Conservation (phyloP, 148 eudicot species). For the Vaccinium myrtillus region DNA sequence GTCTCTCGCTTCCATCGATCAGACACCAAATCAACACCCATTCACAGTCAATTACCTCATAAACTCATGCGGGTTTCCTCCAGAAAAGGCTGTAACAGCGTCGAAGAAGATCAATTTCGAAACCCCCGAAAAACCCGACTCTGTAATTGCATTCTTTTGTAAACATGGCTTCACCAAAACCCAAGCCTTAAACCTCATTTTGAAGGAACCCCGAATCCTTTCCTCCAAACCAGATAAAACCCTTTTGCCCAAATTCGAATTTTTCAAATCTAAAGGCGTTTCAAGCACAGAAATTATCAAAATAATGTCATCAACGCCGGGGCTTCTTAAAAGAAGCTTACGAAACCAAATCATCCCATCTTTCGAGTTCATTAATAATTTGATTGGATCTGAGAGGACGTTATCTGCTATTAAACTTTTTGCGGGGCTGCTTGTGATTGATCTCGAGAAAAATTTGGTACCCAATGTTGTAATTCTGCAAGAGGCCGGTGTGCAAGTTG, state of each 20-base stretch:
- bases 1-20: background rate
- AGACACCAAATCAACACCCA: background rate
- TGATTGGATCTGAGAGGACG: background rate
- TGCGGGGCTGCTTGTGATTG: background rate
- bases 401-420: background rate
- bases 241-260: background rate
- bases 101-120: background rate
- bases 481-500: constrained; percentile 11
- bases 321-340: background rate
- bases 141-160: background rate
- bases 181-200: no score
- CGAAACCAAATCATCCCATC: constrained; percentile 4
- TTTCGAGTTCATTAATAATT: background rate
- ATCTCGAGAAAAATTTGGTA: background rate
- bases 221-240: no score
- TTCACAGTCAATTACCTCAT: background rate
- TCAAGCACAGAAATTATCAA: background rate
- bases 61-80: background rate
- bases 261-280: constrained; percentile 14
- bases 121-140: background rate
- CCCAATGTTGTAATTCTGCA: background rate
- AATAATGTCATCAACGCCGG: background rate
- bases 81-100: background rate
- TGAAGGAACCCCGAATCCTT: no score
- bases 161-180: no score